Base-by-base conservation (phyloP, 2,329 filamentous ascomycete species). In the Ceratocystis smalleyi region DNA sequence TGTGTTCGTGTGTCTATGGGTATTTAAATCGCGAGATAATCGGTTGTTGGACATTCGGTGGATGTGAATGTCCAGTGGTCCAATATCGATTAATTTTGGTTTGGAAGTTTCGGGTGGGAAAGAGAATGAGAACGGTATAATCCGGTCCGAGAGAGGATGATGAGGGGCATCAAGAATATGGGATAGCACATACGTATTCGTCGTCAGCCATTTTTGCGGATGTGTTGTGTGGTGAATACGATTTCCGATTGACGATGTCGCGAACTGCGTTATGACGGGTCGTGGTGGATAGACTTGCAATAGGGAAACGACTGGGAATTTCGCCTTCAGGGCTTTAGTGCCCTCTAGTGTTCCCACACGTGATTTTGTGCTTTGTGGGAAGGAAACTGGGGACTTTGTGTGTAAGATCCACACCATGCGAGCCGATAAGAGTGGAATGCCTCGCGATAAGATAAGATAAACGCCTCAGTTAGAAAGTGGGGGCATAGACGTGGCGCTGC, bases 161-260 rank as follows among this genome's bases (percentile, higher is more conserved):
- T 49, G 43, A 19, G 17, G 64, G 59, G 59, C 65, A 64, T 60
- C 43, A 49, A 47, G 54, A 24, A 49, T 49, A 51, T 59, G 49
- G 65, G 66, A 62, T 68, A 65, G 67, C 70, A 88, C 88, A 79
- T 83, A 91, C 88, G 82, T 94, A 94, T 81, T 91, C 87, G 73
- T 79, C 76, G 83, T 92, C 89, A 85, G 89, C 89, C 89, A 92
- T 92, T 81, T 74, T 81, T 76, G 75, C 77, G 78, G 75, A 78
- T 72, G 73, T 74, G 71, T 73, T 69, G 65, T 66, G 59, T 66
- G 57, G 62, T 66, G 47, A 64, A 66, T 66, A 63, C 47, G 61
- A 47, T 66, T 64, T 64, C 62, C 62, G 63, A 65, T 67, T 67
- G 59, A 65, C 62, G 59, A 64, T 64, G 59, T 67, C 62, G 62